phyloP scores from a whole-genome alignment of 148 eudicot species.

The Simmondsia chinensis region DNA sequence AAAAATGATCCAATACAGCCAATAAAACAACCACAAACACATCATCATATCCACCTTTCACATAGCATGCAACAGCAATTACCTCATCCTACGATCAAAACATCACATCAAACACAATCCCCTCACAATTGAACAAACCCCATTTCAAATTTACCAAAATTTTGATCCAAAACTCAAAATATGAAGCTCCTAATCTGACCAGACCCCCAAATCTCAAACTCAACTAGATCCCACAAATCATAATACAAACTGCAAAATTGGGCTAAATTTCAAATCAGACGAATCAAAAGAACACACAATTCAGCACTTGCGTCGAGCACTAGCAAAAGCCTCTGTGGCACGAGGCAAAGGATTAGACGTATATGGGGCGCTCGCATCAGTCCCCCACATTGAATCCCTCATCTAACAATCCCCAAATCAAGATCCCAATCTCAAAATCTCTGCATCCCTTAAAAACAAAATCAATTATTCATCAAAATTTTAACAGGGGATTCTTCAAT shows the following conservation, averaged over 20 bases:
- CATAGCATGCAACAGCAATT: background rate
- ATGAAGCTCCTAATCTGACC: background rate
- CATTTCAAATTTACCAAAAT: background rate
- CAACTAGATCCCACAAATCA: background rate
- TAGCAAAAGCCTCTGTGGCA: constrained; percentile 5
- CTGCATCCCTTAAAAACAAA: too few species aligned
- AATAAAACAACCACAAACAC: too few species aligned
- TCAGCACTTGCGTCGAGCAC: constrained; percentile 21
- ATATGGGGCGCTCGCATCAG: constrained; percentile 34
- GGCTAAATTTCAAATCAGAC: background rate
- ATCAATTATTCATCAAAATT: too few species aligned
- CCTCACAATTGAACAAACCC: background rate
- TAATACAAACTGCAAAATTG: background rate
- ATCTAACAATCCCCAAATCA: constrained; percentile 12
- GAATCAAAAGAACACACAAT: background rate
- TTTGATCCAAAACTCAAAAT: background rate
- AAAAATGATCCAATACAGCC: too few species aligned
- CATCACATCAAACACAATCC: background rate
- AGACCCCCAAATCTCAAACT: constrained; percentile 19
- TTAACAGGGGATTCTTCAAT: too few species aligned
- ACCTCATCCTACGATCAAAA: background rate
- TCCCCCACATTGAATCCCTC: constrained; percentile 49
- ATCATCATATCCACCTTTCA: background rate
- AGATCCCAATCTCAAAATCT: too few species aligned
- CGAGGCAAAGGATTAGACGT: constrained; percentile 29